Conservation (phyloP, 2,329 filamentous ascomycete genomes). For the Neopestalotiopsis sp. region DNA sequence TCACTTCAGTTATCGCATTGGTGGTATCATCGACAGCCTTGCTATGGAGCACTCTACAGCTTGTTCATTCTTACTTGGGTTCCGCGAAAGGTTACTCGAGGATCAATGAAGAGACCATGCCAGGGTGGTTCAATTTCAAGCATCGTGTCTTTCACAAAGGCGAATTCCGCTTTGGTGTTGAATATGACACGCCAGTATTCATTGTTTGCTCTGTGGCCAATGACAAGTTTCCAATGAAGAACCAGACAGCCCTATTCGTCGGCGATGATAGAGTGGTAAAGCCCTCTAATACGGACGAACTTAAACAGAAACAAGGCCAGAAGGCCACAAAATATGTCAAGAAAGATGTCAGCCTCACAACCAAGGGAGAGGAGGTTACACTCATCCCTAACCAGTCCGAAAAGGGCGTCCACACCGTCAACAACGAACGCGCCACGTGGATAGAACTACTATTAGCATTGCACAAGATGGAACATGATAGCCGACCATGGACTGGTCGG, state of each 20-base stretch:
- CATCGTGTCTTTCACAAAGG: background rate
- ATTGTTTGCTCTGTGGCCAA: background rate
- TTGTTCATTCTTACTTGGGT: background rate
- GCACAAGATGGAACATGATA: too few relatives aligned
- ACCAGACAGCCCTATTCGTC: background rate
- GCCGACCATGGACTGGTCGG: too few relatives aligned
- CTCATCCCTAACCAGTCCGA: too few relatives aligned
- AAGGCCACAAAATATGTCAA: too few relatives aligned
- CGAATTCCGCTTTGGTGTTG: background rate
- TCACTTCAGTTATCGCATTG: background rate
- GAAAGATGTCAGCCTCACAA: too few relatives aligned
- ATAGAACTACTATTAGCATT: too few relatives aligned
- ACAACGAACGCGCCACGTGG: too few relatives aligned
- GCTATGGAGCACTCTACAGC: background rate
- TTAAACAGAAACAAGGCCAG: too few relatives aligned
- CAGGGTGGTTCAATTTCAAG: background rate
- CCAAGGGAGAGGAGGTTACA: too few relatives aligned
- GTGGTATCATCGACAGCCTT: background rate
- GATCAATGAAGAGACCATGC: background rate
- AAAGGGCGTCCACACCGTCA: too few relatives aligned
- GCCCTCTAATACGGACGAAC: too few relatives aligned
- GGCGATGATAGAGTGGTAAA: too few relatives aligned
- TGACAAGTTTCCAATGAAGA: rapidly evolving
- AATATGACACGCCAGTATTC: background rate
- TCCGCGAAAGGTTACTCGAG: background rate